Percentiles rank a stretch among this genome's conserved stretches.
These are phyloP conservation scores for Auricularia heimuer DNA, from an alignment of 768 basidiomycete genomes.

Conservation along the genomic window DNA sequence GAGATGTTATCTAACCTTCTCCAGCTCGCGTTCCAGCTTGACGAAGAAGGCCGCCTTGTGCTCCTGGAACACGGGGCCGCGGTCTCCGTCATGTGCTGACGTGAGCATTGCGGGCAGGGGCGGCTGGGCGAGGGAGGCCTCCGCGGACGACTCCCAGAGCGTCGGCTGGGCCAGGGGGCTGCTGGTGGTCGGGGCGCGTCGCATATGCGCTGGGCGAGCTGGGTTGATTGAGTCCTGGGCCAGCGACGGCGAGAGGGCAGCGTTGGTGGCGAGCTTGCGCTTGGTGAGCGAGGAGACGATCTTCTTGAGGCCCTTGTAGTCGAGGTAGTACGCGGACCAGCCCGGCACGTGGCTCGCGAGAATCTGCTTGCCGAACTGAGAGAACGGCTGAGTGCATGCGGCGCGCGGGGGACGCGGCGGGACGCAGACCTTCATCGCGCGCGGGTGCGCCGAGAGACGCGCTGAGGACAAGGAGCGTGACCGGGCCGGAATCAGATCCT, in stretches of 20 bases:
- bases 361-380: slow-evolving; percentile 94
- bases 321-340: slow-evolving; percentile 92
- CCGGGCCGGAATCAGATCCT: background rate
- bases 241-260: slow-evolving; percentile 35
- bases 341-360: slow-evolving; percentile 94
- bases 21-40: slow-evolving; percentile 92
- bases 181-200: slow-evolving; percentile 8
- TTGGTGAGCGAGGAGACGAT: slow-evolving; percentile 92
- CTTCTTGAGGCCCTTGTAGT: slow-evolving; percentile 98
- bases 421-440: background rate
- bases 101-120: slow-evolving; percentile 53
- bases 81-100: slow-evolving; percentile 55
- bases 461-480: background rate
- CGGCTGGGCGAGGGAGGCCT: slow-evolving; percentile 20
- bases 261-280: slow-evolving; percentile 83
- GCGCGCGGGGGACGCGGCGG: background rate
- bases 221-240: slow-evolving; percentile 23
- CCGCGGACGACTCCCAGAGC: slow-evolving; percentile 9
- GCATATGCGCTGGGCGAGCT: slow-evolving; percentile 19
- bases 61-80: slow-evolving; percentile 81
- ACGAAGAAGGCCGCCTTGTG: slow-evolving; percentile 98
- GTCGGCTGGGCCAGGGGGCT: slow-evolving; percentile 7
- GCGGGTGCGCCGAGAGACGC: background rate
- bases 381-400: background rate
- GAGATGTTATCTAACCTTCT: slow-evolving; percentile 53